A percentile compares a stretch with the other conserved stretches of the same genome.
Evolutionary conservation across 2,329 filamentous ascomycete genomes (phyloP).

Genomic region (Calycina herbarum): DNA sequence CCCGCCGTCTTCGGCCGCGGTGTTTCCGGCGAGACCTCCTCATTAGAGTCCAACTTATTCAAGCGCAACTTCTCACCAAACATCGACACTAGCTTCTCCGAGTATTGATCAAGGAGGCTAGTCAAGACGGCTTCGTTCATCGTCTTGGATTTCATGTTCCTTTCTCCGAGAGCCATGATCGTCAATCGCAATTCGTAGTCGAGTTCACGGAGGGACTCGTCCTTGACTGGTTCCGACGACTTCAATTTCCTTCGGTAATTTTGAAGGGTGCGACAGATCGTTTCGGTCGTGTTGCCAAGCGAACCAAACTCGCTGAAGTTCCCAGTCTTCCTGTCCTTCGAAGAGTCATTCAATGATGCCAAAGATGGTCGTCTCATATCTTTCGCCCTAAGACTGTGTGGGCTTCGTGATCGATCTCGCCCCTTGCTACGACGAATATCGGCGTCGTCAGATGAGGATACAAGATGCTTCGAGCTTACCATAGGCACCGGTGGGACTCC

Average conservation of each 20-base stretch:
- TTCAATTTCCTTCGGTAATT: constrained; percentile 63
- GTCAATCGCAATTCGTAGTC: constrained; percentile 66
- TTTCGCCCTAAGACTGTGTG: constrained; percentile 33
- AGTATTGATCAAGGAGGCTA: constrained; percentile 73
- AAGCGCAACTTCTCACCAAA: constrained; percentile 70
- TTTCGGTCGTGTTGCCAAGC: constrained; percentile 63
- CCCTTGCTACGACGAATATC: constrained; percentile 24
- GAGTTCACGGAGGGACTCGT: constrained; percentile 60
- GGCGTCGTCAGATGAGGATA: constrained; percentile 34
- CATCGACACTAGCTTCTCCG: constrained; percentile 67
- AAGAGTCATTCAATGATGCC: constrained; percentile 45
- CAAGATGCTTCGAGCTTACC: constrained; percentile 30
- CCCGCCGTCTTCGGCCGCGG: constrained; percentile 32
- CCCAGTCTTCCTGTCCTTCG: constrained; percentile 50
- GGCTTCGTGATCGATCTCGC: constrained; percentile 36
- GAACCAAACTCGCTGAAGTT: constrained; percentile 51
- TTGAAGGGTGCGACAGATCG: constrained; percentile 61
- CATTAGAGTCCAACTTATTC: constrained; percentile 31
- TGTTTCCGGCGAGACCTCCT: constrained; percentile 14
- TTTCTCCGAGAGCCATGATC: constrained; percentile 52
- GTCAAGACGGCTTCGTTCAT: constrained; percentile 60
- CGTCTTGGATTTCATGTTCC: constrained; percentile 41
- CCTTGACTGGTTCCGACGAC: constrained; percentile 54
- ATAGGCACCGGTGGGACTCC: constrained; percentile 30
- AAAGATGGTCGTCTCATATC: constrained; percentile 53